Conservation (phyloP, 2,329 filamentous ascomycete genomes). For the Ophiognomonia clavigignenti-juglandacearum region DNA sequence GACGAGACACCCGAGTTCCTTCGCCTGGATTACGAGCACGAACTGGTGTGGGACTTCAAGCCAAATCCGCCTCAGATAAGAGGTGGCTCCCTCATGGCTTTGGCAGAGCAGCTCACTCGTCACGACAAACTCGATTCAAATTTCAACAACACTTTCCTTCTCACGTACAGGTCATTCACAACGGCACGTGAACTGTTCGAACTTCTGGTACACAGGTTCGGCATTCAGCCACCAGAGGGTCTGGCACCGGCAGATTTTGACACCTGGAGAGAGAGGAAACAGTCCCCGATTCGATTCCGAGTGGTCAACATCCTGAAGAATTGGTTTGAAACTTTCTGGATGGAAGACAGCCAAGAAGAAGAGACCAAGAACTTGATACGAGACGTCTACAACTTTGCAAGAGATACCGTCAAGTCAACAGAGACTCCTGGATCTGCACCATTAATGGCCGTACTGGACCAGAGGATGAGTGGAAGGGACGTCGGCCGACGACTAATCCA, state of each 20-base stretch:
- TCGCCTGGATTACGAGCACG: slow-evolving; percentile 79
- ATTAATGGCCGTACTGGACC: slow-evolving; percentile 81
- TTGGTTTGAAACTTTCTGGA: slow-evolving; percentile 99
- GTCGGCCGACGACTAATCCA: slow-evolving; percentile 82
- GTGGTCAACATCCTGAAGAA: slow-evolving; percentile 97
- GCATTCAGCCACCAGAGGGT: slow-evolving; percentile 83
- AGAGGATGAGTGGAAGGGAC: slow-evolving; percentile 83
- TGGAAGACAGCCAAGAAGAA: slow-evolving; percentile 79
- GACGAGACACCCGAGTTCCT: slow-evolving; percentile 84
- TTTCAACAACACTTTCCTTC: slow-evolving; percentile 96
- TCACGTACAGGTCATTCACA: slow-evolving; percentile 95
- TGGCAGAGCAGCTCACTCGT: slow-evolving; percentile 92
- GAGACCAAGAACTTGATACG: slow-evolving; percentile 80
- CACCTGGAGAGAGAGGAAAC: slow-evolving; percentile 87
- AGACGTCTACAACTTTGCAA: slow-evolving; percentile 84
- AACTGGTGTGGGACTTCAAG: slow-evolving; percentile 87
- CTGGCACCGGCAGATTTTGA: slow-evolving; percentile 73
- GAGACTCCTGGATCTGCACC: slow-evolving; percentile 85
- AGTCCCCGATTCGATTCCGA: slow-evolving; percentile 91
- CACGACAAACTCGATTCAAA: slow-evolving; percentile 93
- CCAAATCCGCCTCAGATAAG: slow-evolving; percentile 70
- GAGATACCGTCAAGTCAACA: slow-evolving; percentile 86
- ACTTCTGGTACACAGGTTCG: slow-evolving; percentile 85
- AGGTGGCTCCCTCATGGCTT: slow-evolving; percentile 79
- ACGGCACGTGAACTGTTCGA: slow-evolving; percentile 87